Percentiles rank a stretch among this genome's conserved stretches.
phyloP scores from a whole-genome alignment of 2,329 filamentous ascomycete genomes.

The Atkinsonella hypoxylon region DNA sequence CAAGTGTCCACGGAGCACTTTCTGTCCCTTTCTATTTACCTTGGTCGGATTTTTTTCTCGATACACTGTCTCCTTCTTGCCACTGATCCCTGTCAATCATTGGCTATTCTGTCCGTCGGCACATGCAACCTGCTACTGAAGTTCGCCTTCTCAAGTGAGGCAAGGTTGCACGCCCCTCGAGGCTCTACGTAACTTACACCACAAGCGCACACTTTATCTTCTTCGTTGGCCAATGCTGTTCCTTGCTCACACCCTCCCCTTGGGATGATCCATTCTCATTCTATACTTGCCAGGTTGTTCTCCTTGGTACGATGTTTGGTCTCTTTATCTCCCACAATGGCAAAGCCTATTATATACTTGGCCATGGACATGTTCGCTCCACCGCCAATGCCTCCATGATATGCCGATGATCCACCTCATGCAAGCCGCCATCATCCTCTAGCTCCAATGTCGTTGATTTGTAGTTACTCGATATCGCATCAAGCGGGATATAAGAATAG shows the following conservation, averaged over 20 bases:
- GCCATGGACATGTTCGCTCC: conserved; percentile 9
- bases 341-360: conserved; percentile 1
- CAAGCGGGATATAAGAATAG: conserved; percentile 29
- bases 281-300: conserved; percentile 3
- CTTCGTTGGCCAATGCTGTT: conserved; percentile 6
- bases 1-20: conserved; percentile 18
- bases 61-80: neutral
- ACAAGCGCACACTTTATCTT: conserved; percentile 1
- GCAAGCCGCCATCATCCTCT: conserved; percentile 21
- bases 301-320: conserved; percentile 6
- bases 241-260: conserved; percentile 13
- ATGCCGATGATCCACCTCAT: conserved; percentile 21
- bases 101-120: conserved; percentile 20
- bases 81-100: neutral
- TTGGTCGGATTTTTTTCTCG: neutral
- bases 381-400: conserved; percentile 13
- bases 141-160: conserved; percentile 2
- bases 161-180: conserved; percentile 2
- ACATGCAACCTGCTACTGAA: conserved; percentile 22
- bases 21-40: neutral
- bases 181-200: neutral
- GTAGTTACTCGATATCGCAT: conserved; percentile 15
- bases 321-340: neutral
- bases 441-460: conserved; percentile 16
- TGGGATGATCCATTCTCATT: conserved; percentile 3